Evolutionary conservation across 2,329 filamentous ascomycete genomes (phyloP), one percentile per base, ranked within the genome.

Genomic region (Plenodomus biglobosus): DNA sequence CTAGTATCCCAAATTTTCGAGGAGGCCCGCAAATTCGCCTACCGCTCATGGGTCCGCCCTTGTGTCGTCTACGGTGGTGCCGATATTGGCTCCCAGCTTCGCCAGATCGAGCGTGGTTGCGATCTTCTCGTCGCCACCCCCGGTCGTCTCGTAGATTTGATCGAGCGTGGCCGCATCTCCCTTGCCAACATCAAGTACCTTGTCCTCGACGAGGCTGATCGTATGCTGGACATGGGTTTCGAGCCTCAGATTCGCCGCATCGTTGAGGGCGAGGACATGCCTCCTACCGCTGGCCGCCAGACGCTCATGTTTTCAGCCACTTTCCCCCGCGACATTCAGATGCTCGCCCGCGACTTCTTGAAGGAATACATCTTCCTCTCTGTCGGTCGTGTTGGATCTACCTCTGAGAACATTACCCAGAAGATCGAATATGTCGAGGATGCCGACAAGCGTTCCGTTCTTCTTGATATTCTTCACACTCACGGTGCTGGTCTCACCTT

Each of bases 161-260:
- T 99, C 71, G 94, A 97, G 82, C 90, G 94, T 81, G 94, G 94
- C 70, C 90, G 92, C 71, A 97, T 99, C 74, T 97, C 94, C 38
- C 86, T 99, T 46, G 85, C 86, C 76, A 96, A 96, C 83, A 99
- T 99, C 83, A 97, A 96, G 82, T 99, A 99, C 74, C 84, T 99
- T 55, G 90, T 99, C 65, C 89, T 99, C 46, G 94, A 99, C 66
- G 94, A 99, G 84, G 94, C 94, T 75, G 94, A 99, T 80, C 94
- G 94, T 75, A 99, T 99, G 94, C 83, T 99, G 82, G 94, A 99
- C 83, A 99, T 99, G 94, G 94, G 94, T 94, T 99, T 99, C 82
- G 94, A 99, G 81, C 94, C 94, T 68, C 94, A 99, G 79, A 99
- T 99, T 72, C 92, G 94, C 69, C 89, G 92, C 67, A 97, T 99